Percentiles rank a stretch among this genome's conserved stretches.
These are phyloP conservation scores for Scolecobasidium constrictum DNA, from an alignment of 2,329 filamentous ascomycete genomes.

Conservation along the genomic window DNA sequence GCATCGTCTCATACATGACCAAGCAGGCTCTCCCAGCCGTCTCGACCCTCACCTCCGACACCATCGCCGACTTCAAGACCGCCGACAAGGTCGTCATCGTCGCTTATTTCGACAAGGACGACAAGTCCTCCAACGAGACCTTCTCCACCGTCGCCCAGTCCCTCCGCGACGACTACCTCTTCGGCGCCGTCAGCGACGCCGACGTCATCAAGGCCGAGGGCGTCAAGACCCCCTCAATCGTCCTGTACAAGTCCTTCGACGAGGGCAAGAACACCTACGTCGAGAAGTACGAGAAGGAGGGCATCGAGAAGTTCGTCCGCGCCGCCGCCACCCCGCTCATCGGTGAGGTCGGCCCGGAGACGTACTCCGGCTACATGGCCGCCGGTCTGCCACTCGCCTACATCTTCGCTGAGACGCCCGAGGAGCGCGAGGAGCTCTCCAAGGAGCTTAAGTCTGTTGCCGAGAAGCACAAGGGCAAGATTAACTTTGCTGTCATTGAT, in stretches of 20 bases:
- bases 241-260: constrained; percentile 96
- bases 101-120: constrained; percentile 69
- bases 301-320: constrained; percentile 75
- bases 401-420: constrained; percentile 86
- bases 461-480: constrained; percentile 80
- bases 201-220: constrained; percentile 81
- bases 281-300: constrained; percentile 70
- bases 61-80: constrained; percentile 91
- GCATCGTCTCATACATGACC: constrained; percentile 80
- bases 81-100: constrained; percentile 94
- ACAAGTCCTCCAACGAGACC: constrained; percentile 78
- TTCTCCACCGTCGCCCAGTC: constrained; percentile 62
- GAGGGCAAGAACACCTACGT: constrained; percentile 83
- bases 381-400: constrained; percentile 88
- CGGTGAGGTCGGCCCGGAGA: constrained; percentile 93
- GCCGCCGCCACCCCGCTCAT: constrained; percentile 78
- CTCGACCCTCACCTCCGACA: constrained; percentile 69
- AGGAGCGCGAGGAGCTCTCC: constrained; percentile 75
- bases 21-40: constrained; percentile 95
- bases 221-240: constrained; percentile 73
- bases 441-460: constrained; percentile 75
- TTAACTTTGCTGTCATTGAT: constrained; percentile 98
- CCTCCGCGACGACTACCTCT: constrained; percentile 87
- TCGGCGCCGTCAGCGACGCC: constrained; percentile 77
- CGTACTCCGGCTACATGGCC: constrained; percentile 90